Evolutionary conservation across 2,329 filamentous ascomycete genomes (phyloP).

Genomic region (Graphiopsis chlorocephala): DNA sequence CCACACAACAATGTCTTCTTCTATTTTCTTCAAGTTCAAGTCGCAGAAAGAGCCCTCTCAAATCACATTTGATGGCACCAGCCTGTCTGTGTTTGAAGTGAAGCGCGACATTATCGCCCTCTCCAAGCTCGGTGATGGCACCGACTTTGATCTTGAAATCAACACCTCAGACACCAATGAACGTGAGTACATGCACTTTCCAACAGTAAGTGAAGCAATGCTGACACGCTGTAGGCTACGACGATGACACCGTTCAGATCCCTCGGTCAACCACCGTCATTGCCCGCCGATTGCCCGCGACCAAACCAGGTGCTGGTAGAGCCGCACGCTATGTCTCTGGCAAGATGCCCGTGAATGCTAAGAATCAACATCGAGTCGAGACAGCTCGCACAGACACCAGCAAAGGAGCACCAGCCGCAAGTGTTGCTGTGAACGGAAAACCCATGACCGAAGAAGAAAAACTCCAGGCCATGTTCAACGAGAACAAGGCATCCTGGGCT

Average conservation of each 20-base stretch:
- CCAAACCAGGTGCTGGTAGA: slow-evolving; percentile 80
- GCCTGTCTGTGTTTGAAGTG: slow-evolving; percentile 96
- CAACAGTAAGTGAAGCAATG: slow-evolving; percentile 10
- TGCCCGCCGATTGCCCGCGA: slow-evolving; percentile 78
- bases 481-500: slow-evolving; percentile 87
- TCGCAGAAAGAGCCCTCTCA: slow-evolving; percentile 93
- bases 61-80: slow-evolving; percentile 95
- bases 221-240: slow-evolving; percentile 66
- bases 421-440: slow-evolving; percentile 65
- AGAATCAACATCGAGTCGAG: slow-evolving; percentile 71
- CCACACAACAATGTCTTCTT: slow-evolving; percentile 74
- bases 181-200: slow-evolving; percentile 56
- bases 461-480: slow-evolving; percentile 86
- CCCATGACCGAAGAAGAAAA: slow-evolving; percentile 91
- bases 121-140: slow-evolving; percentile 89
- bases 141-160: slow-evolving; percentile 93
- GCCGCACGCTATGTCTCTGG: slow-evolving; percentile 94
- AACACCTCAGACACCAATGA: slow-evolving; percentile 89
- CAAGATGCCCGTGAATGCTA: slow-evolving; percentile 87
- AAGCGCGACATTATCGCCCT: slow-evolving; percentile 98
- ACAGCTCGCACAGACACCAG: slow-evolving; percentile 49
- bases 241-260: slow-evolving; percentile 97
- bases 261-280: slow-evolving; percentile 92
- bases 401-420: slow-evolving; percentile 46
- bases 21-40: slow-evolving; percentile 99